A percentile compares a stretch with the other conserved stretches of the same genome.
phyloP scores from a whole-genome alignment of 2,329 filamentous ascomycete genomes.

The Penicillium vulpinum region DNA sequence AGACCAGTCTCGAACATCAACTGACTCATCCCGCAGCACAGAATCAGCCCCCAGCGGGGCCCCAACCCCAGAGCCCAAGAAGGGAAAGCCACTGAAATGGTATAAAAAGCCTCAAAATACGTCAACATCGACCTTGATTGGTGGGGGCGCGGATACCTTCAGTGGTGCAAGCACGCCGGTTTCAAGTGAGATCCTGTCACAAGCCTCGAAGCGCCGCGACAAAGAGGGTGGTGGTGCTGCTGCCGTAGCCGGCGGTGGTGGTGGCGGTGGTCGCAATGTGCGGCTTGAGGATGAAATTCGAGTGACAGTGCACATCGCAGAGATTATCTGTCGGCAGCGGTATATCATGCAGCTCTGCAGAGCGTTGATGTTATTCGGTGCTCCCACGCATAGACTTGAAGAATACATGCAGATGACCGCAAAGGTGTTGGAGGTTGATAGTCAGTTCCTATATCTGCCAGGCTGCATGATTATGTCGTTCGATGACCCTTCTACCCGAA shows the following conservation, averaged over 20 bases:
- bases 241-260: not conserved
- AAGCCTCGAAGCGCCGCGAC: slow-evolving; percentile 29
- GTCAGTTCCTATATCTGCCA: slow-evolving; percentile 85
- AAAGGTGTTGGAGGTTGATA: slow-evolving; percentile 79
- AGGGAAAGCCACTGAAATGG: slow-evolving; percentile 31
- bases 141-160: slow-evolving; percentile 13
- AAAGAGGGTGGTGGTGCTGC: slow-evolving; percentile 9
- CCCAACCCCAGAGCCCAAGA: slow-evolving; percentile 16
- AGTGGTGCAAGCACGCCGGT: slow-evolving; percentile 34
- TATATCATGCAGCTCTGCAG: slow-evolving; percentile 83
- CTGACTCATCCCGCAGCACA: slow-evolving; percentile 12
- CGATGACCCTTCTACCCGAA: slow-evolving; percentile 52
- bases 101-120: slow-evolving; percentile 33
- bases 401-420: slow-evolving; percentile 87
- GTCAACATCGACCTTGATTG: slow-evolving; percentile 28
- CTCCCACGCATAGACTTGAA: slow-evolving; percentile 85
- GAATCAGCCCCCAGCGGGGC: slow-evolving; percentile 7
- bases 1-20: slow-evolving; percentile 9
- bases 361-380: slow-evolving; percentile 86
- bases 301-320: slow-evolving; percentile 61
- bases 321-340: slow-evolving; percentile 73
- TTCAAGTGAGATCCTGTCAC: slow-evolving; percentile 28
- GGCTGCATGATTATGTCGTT: slow-evolving; percentile 56
- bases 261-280: slow-evolving; percentile 7
- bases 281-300: slow-evolving; percentile 51